Conservation (phyloP, 2,329 filamentous ascomycete species). For the Alternaria infectoria region DNA sequence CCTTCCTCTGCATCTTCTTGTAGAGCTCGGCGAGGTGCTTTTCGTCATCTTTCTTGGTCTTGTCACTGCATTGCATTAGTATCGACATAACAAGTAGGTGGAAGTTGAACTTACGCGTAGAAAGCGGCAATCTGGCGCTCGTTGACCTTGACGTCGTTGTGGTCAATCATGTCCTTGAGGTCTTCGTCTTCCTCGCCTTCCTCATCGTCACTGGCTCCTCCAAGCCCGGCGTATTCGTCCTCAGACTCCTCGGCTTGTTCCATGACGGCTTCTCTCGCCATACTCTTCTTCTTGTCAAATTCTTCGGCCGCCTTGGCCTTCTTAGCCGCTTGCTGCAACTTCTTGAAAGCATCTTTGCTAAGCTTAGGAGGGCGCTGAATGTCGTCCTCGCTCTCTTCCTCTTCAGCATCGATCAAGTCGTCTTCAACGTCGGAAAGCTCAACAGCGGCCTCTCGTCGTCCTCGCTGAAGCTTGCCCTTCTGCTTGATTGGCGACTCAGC, state of each 20-base stretch:
- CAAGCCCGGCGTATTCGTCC: slow-evolving; percentile 94
- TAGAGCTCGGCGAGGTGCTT: slow-evolving; percentile 52
- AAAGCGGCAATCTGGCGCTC: slow-evolving; percentile 83
- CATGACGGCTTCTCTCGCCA: slow-evolving; percentile 82
- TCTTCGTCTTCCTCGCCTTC: slow-evolving; percentile 75
- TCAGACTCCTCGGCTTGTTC: slow-evolving; percentile 97
- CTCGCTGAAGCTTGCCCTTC: slow-evolving; percentile 63
- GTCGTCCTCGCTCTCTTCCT: slow-evolving; percentile 33
- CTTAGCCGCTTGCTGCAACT: slow-evolving; percentile 71
- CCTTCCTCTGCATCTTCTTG: slow-evolving; percentile 74
- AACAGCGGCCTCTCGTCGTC: slow-evolving; percentile 48
- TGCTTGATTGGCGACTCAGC: slow-evolving; percentile 71
- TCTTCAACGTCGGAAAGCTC: slow-evolving; percentile 56
- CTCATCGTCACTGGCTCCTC: slow-evolving; percentile 87
- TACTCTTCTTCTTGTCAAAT: slow-evolving; percentile 86
- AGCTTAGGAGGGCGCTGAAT: slow-evolving; percentile 44
- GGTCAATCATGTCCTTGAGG: slow-evolving; percentile 88
- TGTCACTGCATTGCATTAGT: slow-evolving; percentile 64
- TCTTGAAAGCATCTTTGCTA: slow-evolving; percentile 66
- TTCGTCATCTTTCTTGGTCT: slow-evolving; percentile 80
- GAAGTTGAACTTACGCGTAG: slow-evolving; percentile 72
- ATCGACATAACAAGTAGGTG: slow-evolving; percentile 17
- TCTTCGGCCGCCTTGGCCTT: slow-evolving; percentile 57
- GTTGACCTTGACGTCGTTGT: slow-evolving; percentile 76
- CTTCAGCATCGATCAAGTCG: slow-evolving; percentile 36